Conservation (phyloP, 2,329 filamentous ascomycete genomes). For the Aaosphaeria pasadenensis region DNA sequence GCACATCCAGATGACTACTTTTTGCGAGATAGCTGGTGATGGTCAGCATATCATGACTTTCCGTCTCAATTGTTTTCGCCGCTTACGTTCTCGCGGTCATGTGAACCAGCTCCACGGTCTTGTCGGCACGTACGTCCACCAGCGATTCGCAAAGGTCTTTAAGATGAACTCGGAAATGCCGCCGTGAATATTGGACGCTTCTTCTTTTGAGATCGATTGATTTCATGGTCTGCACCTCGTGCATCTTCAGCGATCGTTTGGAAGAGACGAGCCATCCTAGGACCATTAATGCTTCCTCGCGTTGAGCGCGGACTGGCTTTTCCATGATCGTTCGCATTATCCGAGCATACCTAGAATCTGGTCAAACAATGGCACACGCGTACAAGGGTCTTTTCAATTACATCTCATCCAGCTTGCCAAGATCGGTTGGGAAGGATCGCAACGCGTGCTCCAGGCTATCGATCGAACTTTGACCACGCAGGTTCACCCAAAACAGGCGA, state of each 20-base stretch:
- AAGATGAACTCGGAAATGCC: conserved; percentile 15
- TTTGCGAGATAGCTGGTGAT: conserved; percentile 16
- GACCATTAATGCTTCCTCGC: conserved; percentile 15
- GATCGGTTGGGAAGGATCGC: conserved; percentile 7
- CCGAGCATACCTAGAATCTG: conserved; percentile 17
- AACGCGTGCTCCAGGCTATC: conserved; percentile 5
- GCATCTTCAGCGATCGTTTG: conserved; percentile 23
- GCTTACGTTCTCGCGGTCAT: conserved; percentile 20
- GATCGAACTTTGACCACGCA: conserved; percentile 16
- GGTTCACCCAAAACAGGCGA: conserved; percentile 19
- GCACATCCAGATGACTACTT: conserved; percentile 15
- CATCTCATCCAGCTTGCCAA: not conserved
- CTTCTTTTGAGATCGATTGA: conserved; percentile 17
- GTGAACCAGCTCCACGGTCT: conserved; percentile 15
- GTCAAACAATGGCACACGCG: not conserved
- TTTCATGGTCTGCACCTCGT: conserved; percentile 23
- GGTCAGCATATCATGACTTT: not conserved
- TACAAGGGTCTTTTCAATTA: not conserved
- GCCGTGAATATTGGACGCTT: conserved; percentile 17
- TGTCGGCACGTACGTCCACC: conserved; percentile 9
- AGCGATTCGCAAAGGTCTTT: conserved; percentile 24
- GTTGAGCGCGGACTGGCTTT: conserved; percentile 5
- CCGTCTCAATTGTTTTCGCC: not conserved
- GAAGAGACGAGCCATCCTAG: conserved; percentile 27
- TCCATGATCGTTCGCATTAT: conserved; percentile 19